phyloP scores from a whole-genome alignment of 345 rosid genomes.

The Eucalyptus cloeziana region DNA sequence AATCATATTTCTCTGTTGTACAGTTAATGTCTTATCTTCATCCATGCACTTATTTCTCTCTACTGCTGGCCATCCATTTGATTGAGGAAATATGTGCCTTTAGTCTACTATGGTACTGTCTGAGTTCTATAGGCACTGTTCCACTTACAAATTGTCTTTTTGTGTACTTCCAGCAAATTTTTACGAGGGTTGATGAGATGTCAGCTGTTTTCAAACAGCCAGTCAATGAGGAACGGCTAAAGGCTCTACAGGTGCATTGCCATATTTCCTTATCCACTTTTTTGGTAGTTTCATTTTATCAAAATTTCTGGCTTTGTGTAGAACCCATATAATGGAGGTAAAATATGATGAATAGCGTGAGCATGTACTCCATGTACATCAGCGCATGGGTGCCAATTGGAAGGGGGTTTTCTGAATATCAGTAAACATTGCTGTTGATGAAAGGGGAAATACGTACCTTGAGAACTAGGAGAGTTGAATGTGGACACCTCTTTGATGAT shows the following conservation, averaged over 20 bases:
- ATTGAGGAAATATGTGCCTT: not conserved
- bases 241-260: constrained; percentile 42
- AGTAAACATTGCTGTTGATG: not conserved
- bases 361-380: not conserved
- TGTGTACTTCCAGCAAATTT: constrained; percentile 23
- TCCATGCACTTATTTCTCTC: not conserved
- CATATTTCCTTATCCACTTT: not conserved
- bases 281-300: not conserved
- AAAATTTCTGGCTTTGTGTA: not conserved
- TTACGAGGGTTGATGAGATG: constrained; percentile 29
- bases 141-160: not conserved
- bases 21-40: not conserved
- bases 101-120: not conserved
- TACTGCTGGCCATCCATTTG: not conserved
- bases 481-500: not conserved
- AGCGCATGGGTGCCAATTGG: not conserved
- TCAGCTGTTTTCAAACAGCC: constrained; percentile 57
- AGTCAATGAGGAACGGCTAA: constrained; percentile 27
- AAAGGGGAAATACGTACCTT: not conserved
- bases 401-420: not conserved
- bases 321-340: not conserved
- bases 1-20: not conserved
- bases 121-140: not conserved
- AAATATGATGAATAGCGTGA: not conserved
- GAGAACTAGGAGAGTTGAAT: not conserved